phyloP scores from a whole-genome alignment of 768 basidiomycete genomes.

The Mycena vitilis region DNA sequence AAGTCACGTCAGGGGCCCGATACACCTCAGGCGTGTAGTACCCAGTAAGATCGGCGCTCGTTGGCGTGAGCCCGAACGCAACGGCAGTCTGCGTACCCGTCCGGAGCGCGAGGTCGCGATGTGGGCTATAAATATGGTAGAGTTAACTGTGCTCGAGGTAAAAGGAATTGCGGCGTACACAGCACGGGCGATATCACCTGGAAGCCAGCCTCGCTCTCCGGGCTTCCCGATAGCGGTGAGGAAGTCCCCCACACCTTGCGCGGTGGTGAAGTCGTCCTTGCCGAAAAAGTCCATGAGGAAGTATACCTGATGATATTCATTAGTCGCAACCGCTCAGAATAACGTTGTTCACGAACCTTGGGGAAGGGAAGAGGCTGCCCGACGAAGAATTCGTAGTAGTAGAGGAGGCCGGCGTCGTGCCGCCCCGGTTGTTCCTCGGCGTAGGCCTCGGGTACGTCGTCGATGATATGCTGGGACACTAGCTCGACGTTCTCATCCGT shows the following conservation, averaged over 20 bases:
- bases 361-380: conserved; percentile 15
- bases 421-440: conserved; percentile 20
- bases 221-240: conserved; percentile 34
- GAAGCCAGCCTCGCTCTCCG: conserved; percentile 34
- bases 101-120: conserved; percentile 24
- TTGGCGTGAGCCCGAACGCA: too few species aligned
- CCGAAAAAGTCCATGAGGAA: conserved; percentile 29
- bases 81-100: conserved; percentile 28
- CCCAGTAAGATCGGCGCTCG: too few species aligned
- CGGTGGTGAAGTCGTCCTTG: conserved; percentile 16
- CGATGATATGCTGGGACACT: conserved; percentile 16
- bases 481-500: conserved; percentile 29
- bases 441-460: conserved; percentile 28
- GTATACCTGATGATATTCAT: conserved; percentile 8
- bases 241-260: conserved; percentile 28
- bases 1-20: too few species aligned
- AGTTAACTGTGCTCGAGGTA: too few species aligned
- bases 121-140: conserved; percentile 20
- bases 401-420: conserved; percentile 25
- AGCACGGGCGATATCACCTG: conserved; percentile 28
- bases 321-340: too few species aligned
- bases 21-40: too few species aligned
- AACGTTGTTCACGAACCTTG: conserved; percentile 1
- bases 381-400: conserved; percentile 20
- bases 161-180: conserved; percentile 14